Percentiles rank a stretch among this genome's conserved stretches.
phyloP scores from a whole-genome alignment of 75 land plant species.

The Pseudotsuga menziesii region DNA sequence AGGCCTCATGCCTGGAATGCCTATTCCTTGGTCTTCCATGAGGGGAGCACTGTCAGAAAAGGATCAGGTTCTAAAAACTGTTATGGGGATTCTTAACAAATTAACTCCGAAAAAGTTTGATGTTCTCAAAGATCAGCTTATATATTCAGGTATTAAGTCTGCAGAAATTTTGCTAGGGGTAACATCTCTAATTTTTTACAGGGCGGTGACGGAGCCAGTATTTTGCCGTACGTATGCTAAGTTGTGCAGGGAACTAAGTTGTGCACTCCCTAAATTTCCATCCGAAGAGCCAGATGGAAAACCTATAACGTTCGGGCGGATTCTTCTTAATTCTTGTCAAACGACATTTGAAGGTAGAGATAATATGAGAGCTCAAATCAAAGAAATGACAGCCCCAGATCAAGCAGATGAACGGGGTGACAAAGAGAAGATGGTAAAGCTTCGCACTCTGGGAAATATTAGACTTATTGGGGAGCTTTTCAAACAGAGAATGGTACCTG shows the following conservation, averaged over 20 bases:
- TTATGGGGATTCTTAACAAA: slow-evolving; percentile 45
- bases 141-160: no score
- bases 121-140: no score
- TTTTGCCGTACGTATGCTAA: slow-evolving; percentile 86
- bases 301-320: slow-evolving; percentile 71
- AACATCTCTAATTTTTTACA: slow-evolving; percentile 57
- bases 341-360: slow-evolving; percentile 85
- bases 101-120: no score
- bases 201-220: slow-evolving; percentile 85
- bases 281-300: slow-evolving; percentile 50
- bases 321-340: slow-evolving; percentile 76
- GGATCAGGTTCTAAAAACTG: slow-evolving; percentile 71
- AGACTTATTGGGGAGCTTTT: slow-evolving; percentile 87
- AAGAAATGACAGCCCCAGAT: slow-evolving; percentile 60
- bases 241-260: slow-evolving; percentile 67
- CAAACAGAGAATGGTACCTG: slow-evolving; percentile 78
- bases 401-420: slow-evolving; percentile 69
- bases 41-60: slow-evolving; percentile 75
- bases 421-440: slow-evolving; percentile 71
- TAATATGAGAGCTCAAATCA: slow-evolving; percentile 56
- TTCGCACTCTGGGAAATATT: slow-evolving; percentile 82
- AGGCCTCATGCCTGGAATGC: no score
- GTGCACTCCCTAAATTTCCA: slow-evolving; percentile 61
- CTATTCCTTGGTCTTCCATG: neutral
- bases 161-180: no score